A percentile compares a stretch with the other conserved stretches of the same genome.
Conservation (phyloP, 768 basidiomycete genomes). For the Clitopilus hobsonii region DNA sequence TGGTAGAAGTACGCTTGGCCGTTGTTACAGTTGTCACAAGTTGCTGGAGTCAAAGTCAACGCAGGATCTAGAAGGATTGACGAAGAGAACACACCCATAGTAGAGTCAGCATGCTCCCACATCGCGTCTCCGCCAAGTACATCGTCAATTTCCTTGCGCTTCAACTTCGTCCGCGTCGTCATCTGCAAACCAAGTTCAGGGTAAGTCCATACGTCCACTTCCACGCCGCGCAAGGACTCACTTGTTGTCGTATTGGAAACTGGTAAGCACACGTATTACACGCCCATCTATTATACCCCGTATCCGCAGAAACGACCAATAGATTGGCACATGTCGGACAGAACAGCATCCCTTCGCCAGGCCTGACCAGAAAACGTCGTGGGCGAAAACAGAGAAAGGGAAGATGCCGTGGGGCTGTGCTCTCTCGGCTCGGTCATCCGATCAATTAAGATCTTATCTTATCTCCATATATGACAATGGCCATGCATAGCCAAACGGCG, state of each 20-base stretch:
- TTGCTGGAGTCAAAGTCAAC: conserved; percentile 28
- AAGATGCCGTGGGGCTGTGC: not conserved
- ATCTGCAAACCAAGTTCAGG: conserved; percentile 71
- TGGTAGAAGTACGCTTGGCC: conserved; percentile 90
- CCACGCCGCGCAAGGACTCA: conserved; percentile 17
- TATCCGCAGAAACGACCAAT: conserved; percentile 71
- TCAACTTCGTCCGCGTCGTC: conserved; percentile 82
- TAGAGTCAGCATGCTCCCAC: conserved; percentile 93
- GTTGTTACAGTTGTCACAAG: conserved; percentile 78
- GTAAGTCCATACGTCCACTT: too few species aligned
- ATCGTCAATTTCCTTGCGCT: conserved; percentile 91
- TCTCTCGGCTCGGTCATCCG: not conserved
- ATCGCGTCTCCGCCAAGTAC: conserved; percentile 91
- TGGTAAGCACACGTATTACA: conserved; percentile 95
- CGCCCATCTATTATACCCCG: conserved; percentile 86
- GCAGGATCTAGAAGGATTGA: not conserved
- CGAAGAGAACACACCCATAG: conserved; percentile 49
- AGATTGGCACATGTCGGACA: conserved; percentile 94
- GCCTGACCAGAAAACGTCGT: not conserved
- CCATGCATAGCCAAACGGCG: not conserved
- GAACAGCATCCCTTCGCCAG: conserved; percentile 67
- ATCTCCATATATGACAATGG: conserved; percentile 2
- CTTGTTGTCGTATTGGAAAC: conserved; percentile 86
- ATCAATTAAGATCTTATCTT: conserved; percentile 12
- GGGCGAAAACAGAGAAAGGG: not conserved